These are phyloP conservation scores for Myrica gale DNA, from an alignment of 306 rosid species.

Conservation along the genomic window DNA sequence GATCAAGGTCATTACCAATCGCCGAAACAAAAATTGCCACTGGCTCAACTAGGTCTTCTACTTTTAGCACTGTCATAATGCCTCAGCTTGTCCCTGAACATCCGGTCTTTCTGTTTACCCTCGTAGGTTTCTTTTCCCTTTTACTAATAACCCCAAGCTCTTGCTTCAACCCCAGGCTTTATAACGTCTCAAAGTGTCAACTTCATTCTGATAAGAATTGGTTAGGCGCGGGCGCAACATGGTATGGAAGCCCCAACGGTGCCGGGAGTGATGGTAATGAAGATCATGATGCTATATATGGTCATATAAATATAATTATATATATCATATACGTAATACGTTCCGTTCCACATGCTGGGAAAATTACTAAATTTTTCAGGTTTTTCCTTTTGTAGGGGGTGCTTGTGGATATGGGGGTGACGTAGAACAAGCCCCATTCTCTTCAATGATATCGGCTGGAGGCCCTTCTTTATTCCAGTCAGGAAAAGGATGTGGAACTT, in stretches of 20 bases:
- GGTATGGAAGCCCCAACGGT: slow-evolving; percentile 40
- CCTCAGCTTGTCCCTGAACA: slow-evolving; percentile 7
- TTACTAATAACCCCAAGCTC: slow-evolving; percentile 14
- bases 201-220: slow-evolving; percentile 17
- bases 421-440: slow-evolving; percentile 65
- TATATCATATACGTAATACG: too few relatives aligned
- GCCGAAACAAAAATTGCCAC: background rate
- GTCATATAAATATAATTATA: too few relatives aligned
- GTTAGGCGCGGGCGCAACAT: slow-evolving; percentile 42
- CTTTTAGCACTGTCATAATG: slow-evolving; percentile 1
- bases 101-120: slow-evolving; percentile 2
- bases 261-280: slow-evolving; percentile 39
- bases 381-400: slow-evolving; percentile 43
- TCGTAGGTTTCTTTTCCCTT: slow-evolving; percentile 16
- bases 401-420: slow-evolving; percentile 69
- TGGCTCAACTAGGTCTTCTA: background rate
- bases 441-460: slow-evolving; percentile 56
- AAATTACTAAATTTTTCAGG: background rate
- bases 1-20: too few relatives aligned
- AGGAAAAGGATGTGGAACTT: slow-evolving; percentile 80
- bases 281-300: too few relatives aligned
- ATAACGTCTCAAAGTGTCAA: slow-evolving; percentile 28
- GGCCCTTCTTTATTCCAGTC: slow-evolving; percentile 55
- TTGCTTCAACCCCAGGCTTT: slow-evolving; percentile 37
- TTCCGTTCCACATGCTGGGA: too few relatives aligned